Evolutionary conservation across 1,139 yeast species (phyloP), one percentile per base, ranked within the genome.

Genomic region (Meyerozyma elateridarum): DNA sequence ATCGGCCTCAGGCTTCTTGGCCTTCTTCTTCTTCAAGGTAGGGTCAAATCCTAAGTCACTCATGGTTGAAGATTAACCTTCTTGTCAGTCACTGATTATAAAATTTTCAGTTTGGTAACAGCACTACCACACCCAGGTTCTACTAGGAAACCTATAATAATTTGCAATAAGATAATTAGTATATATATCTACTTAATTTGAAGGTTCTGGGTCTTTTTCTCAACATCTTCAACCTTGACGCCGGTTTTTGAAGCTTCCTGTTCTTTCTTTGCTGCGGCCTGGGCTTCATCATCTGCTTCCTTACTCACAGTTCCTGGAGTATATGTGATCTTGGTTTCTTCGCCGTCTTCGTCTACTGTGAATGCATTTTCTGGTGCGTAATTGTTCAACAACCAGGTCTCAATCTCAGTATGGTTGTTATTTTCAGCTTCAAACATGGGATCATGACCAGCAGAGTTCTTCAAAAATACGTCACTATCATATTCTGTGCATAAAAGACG

Each of bases 341-440:
- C 62, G n/a, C 66, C 73, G 18, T 59, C 61, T 32, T 64, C 70
- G 30, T 62, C 71, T 13, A 67, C 54, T 37, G 61, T 56, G 35
- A 65, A 67, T 26, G 63, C 71, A 18, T 83, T 85, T 44, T 82
- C 93, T 22, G 84, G 76, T 29, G 84, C 81, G 48, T 66, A 87
- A 48, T 77, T 79, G 55, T 74, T 71, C 50, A 89, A 65, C 51
- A 85, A 75, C 68, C 82, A 88, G 34, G 76, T 73, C 46, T 80
- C 89, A 8, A 80, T 76, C 20, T 77, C 82, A 35, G 69, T 74
- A 44, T 76, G 69, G 28, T 72, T 76, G 46, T 77, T 81, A 42
- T 73, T 76, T 52, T 88, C 96, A 2, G 97, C 96, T 54, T 89
- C 96, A 52, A 66, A 88, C 42, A 91, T 80, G 3, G 87, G 72